phyloP scores from a whole-genome alignment of 805 yeast genomes.

The Monosporozyma yasuniensis region DNA sequence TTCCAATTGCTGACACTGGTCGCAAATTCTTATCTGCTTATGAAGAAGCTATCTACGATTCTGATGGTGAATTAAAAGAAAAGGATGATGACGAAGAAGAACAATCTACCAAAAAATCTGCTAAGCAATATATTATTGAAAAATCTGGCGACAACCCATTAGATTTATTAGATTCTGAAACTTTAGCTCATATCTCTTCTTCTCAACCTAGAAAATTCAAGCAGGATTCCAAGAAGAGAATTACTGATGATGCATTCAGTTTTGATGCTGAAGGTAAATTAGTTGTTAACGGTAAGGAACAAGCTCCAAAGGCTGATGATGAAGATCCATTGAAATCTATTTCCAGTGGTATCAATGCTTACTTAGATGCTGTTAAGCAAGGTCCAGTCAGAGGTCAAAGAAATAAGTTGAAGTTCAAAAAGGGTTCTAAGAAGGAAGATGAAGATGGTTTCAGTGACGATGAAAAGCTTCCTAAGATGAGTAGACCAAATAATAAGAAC shows the following conservation, averaged over 20 bases:
- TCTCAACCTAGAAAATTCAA: slow-evolving; percentile 62
- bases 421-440: slow-evolving; percentile 44
- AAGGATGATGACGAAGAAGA: slow-evolving; percentile 42
- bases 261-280: slow-evolving; percentile 31
- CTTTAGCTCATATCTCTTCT: slow-evolving; percentile 82
- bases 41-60: slow-evolving; percentile 84
- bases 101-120: slow-evolving; percentile 16
- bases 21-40: slow-evolving; percentile 73
- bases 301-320: slow-evolving; percentile 19
- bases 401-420: slow-evolving; percentile 81
- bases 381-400: slow-evolving; percentile 93
- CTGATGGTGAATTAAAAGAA: slow-evolving; percentile 44
- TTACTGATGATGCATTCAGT: slow-evolving; percentile 24
- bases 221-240: slow-evolving; percentile 32
- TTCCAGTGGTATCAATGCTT: slow-evolving; percentile 72
- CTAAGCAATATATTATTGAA: slow-evolving; percentile 66
- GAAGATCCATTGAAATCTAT: slow-evolving; percentile 41
- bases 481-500: slow-evolving; percentile 12
- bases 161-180: slow-evolving; percentile 76
- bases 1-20: slow-evolving; percentile 24
- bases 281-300: slow-evolving; percentile 29
- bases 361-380: slow-evolving; percentile 84
- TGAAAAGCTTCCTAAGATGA: slow-evolving; percentile 29
- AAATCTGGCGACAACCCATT: slow-evolving; percentile 62
- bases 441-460: slow-evolving; percentile 48